Base-by-base conservation (phyloP, 805 yeast species). In the Metahyphopichia silvanorum region DNA sequence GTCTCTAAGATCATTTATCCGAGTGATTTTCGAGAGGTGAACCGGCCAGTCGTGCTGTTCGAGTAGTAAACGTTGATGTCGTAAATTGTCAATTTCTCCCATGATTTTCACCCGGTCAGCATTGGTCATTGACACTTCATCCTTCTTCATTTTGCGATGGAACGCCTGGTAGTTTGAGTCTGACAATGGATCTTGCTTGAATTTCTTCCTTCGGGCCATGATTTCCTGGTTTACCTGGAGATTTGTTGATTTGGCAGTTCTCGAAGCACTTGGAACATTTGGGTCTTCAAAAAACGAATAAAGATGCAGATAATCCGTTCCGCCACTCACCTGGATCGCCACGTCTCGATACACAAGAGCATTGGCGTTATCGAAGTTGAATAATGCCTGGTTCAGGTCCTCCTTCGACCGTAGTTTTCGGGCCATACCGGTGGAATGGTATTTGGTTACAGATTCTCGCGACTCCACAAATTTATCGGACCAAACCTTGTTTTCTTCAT, bases 81-180 rank as follows among this genome's bases (percentile, higher is more conserved):
- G 53, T 21, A 77, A 64, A 14, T 67, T 69, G 33, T 80, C 86
- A 19, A 77, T 74, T 45, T 82, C 91, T 6, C 62, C 52, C 29
- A 71, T 58, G 27, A 78, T 62, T 34, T 71, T 67, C 30, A 67
- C 72, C 16, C 74, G 60, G 42, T 83, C 89, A 2, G 71, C 60
- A 21, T 63, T 64, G 18, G 66, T 58, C 74, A 81, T 77, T 28
- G 75, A 66, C 37, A 70, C 71, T 53, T 85, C 95, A 32, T 79
- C 80, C 34, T 74, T 74, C 40, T 72, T 75, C 77, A 82, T 75
- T 24, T 73, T 66, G 25, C 68, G 67, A 55, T 83, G 89, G 44
- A 69, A 74, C 10, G 60, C 39, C 19, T 53, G 46, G 49, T 62
- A 79, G 10, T 60, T 13, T 0, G 50, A 43, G 49, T 77, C 82